Evolutionary conservation across 768 basidiomycete species (phyloP).

Genomic region (Pisolithus orientalis): DNA sequence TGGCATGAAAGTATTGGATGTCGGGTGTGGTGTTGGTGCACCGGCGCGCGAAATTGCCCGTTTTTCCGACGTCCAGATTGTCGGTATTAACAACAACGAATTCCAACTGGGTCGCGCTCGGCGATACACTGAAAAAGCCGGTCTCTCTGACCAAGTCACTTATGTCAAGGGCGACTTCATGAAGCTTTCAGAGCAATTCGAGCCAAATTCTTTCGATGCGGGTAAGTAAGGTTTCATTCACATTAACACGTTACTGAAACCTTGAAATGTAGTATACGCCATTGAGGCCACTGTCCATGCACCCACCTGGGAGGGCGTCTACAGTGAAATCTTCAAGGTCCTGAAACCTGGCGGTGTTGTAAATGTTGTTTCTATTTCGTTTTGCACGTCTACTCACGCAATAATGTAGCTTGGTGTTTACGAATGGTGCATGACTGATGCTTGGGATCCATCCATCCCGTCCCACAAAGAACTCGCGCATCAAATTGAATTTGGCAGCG

Average conservation of each 20-base stretch:
- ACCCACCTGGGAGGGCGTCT: constrained; percentile 92
- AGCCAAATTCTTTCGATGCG: constrained; percentile 90
- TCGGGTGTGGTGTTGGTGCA: constrained; percentile 97
- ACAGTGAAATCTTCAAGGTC: constrained; percentile 86
- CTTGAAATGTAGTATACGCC: constrained; percentile 63
- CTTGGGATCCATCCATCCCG: constrained; percentile 81
- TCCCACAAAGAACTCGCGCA: constrained; percentile 88
- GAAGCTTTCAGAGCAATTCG: constrained; percentile 88
- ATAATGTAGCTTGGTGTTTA: constrained; percentile 83
- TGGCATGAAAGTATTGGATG: constrained; percentile 95
- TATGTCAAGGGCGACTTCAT: constrained; percentile 96
- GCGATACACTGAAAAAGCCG: constrained; percentile 71
- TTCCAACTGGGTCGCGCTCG: constrained; percentile 88
- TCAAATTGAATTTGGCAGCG: constrained; percentile 89
- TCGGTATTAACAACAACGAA: constrained; percentile 94
- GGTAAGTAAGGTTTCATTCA: constrained; percentile 41
- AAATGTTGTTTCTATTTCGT: neutral
- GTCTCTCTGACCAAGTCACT: constrained; percentile 67
- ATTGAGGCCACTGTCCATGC: constrained; percentile 98
- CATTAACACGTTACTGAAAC: neutral
- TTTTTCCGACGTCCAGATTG: constrained; percentile 79
- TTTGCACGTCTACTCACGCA: neutral
- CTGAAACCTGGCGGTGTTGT: constrained; percentile 95
- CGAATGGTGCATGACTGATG: constrained; percentile 99
- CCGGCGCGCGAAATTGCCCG: constrained; percentile 93